phyloP scores from a whole-genome alignment of 2,329 filamentous ascomycete genomes.

The Aureobasidium sp. region DNA sequence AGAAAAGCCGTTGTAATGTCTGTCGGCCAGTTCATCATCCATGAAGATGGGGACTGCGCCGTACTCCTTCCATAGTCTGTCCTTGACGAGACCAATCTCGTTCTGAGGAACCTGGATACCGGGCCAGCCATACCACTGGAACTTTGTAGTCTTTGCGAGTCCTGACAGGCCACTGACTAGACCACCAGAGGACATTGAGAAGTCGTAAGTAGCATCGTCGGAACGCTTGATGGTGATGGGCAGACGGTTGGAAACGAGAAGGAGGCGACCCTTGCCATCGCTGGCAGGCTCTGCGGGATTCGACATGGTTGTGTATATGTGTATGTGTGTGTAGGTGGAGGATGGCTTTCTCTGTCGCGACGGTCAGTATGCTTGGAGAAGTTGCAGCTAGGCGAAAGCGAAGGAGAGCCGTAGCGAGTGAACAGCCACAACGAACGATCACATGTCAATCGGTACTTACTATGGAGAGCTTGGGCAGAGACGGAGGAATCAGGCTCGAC shows the following conservation, averaged over 20 bases:
- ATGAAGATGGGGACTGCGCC: conserved; percentile 87
- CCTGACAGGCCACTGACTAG: conserved; percentile 90
- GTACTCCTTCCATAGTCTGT: conserved; percentile 76
- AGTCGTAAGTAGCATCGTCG: conserved; percentile 83
- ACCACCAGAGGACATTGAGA: conserved; percentile 94
- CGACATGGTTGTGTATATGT: background rate
- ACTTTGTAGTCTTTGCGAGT: conserved; percentile 82
- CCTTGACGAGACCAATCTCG: conserved; percentile 65
- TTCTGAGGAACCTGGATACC: conserved; percentile 82
- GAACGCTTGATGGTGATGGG: conserved; percentile 94
- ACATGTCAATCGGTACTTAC: conserved; percentile 2
- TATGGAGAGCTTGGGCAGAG: background rate
- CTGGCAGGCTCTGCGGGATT: conserved; percentile 11
- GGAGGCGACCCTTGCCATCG: conserved; percentile 45
- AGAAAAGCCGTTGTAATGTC: conserved; percentile 96
- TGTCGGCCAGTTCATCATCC: conserved; percentile 84
- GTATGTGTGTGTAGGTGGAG: background rate
- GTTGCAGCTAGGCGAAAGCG: background rate
- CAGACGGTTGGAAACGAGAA: conserved; percentile 88
- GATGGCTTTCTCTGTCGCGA: background rate
- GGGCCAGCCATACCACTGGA: conserved; percentile 98
- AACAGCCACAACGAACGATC: background rate
- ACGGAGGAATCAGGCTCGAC: background rate
- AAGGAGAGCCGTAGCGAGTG: background rate
- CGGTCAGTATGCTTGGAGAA: background rate